phyloP scores from a whole-genome alignment of 176 grass and related monocot species.

The Aegilops umbellulata region DNA sequence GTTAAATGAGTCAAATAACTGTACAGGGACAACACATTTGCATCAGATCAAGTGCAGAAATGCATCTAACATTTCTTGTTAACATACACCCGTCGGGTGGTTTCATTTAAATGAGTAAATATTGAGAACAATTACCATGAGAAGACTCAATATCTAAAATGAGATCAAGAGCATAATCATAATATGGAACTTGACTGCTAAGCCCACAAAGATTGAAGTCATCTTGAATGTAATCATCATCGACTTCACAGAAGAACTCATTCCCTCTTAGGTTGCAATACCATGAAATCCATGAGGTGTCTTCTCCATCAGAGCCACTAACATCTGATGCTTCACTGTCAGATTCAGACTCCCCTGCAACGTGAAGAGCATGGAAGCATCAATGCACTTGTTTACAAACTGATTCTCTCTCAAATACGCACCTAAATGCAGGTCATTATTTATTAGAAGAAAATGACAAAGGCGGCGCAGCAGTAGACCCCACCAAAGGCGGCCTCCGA shows the following conservation, averaged over 20 bases:
- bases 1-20: not conserved
- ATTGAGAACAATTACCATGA: constrained; percentile 57
- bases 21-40: not conserved
- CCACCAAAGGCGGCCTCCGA: not conserved
- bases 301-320: constrained; percentile 79
- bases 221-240: constrained; percentile 92
- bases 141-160: constrained; percentile 82
- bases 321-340: constrained; percentile 89
- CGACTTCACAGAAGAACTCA: constrained; percentile 88
- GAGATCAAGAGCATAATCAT: constrained; percentile 93
- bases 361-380: constrained; percentile 11
- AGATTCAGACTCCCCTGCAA: constrained; percentile 69
- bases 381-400: constrained; percentile 7
- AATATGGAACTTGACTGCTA: constrained; percentile 81
- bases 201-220: constrained; percentile 97
- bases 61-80: not conserved
- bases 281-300: constrained; percentile 94
- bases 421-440: not conserved
- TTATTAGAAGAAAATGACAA: not conserved
- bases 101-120: constrained; percentile 19
- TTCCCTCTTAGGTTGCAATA: constrained; percentile 86
- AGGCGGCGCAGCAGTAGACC: not conserved
- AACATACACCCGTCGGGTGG: not conserved
- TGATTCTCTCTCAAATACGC: not conserved
- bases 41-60: constrained; percentile 4